Evolutionary conservation across 2,329 filamentous ascomycete species (phyloP), one percentile per base, ranked within the genome.

Genomic region (Lojkania enalia): DNA sequence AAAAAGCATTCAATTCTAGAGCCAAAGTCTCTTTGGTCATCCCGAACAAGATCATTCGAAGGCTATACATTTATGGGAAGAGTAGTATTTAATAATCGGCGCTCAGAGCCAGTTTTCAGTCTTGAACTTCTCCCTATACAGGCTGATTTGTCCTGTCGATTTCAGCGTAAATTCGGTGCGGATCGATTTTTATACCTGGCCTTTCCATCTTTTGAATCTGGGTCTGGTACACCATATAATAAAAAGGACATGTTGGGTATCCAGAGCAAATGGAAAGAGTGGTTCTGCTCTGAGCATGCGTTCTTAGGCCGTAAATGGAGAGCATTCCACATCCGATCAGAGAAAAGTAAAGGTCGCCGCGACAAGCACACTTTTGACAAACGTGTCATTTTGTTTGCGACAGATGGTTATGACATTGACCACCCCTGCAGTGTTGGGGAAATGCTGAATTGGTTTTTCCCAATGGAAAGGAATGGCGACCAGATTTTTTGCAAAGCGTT

Each of bases 231-330:
- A 1, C 21, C 35, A 5, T 61, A 56, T 29, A 52, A 11, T 7
- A 6, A 15, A 5, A 41, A 30, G 0, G 43, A 61, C 0, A 27
- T 55, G 42, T 30, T 48, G 9, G 45, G 60, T 12, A 54, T 69
- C 20, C 19, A 47, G 16, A 19, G 49, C 4, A 44, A 57, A 5
- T 73, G 63, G 47, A 41, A 48, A 9, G 53, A 68, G 16, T 74
- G 73, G 73, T 54, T 71, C 2, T 4, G 21, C 1, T 49, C 37
- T 1, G 62, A 70, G 4, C 71, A 75, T 21, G 21, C 44, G 0
- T 71, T 77, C 25, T 51, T 77, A 0, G 71, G 71, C 1, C 62
- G 72, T 2, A 66, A 40, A 18, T 77, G 75, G 74, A 54, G 60
- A 9, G 64, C 61, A 0, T 71, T 74, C 16, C 61, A 71, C 16